Evolutionary conservation across 139 green algal genomes (phyloP), one percentile per base, ranked within the genome.

Genomic region (Chlorella sp.): DNA sequence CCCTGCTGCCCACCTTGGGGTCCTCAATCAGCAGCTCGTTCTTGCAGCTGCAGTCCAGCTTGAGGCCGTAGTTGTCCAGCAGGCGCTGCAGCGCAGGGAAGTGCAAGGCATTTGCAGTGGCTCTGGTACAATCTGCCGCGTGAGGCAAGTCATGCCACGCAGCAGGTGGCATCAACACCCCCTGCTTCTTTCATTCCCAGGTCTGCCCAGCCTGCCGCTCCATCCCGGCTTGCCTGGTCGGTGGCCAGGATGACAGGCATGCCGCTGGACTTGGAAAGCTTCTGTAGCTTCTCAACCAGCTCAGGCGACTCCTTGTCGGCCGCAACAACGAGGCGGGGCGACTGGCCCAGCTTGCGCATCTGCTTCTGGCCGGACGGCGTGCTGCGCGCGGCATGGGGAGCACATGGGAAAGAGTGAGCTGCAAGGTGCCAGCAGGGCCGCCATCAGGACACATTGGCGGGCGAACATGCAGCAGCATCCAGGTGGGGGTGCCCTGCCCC

Each of bases 301-400:
- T 87, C 78, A 2, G 20, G 36, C 30, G 67, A 28, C 69, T 60
- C 81, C 43, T 64, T 69, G 20, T 78, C 32, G 2, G 51, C 80
- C 34, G 77, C 80, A 36, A 36, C 56, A 1, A 88, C 32, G 24
- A 90, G 81, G 80, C 84, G 84, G 58, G 84, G 80, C 26, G 43
- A 14, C 30, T 38, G 13, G 24, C 36, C 70, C 22, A 32, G 62
- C 78, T 87, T 86, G 75, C 83, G 74, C 40, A 90, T 58, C 62
- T 56, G 51, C 76, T 82, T 82, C 76, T 72, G 69, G 32, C 56
- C 46, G 8, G 73, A 62, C 2, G 46, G 76, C 2, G 76, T 32
- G 32, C 76, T 82, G 76, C 54, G 28, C 17, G 11, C 40, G 41
- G 46, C 16, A 30, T 9, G 20, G 11, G 20, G 22, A 1, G 20